These are phyloP conservation scores for Xerocomus brunneocitrinus DNA, from an alignment of 768 basidiomycete genomes.

Conservation along the genomic window DNA sequence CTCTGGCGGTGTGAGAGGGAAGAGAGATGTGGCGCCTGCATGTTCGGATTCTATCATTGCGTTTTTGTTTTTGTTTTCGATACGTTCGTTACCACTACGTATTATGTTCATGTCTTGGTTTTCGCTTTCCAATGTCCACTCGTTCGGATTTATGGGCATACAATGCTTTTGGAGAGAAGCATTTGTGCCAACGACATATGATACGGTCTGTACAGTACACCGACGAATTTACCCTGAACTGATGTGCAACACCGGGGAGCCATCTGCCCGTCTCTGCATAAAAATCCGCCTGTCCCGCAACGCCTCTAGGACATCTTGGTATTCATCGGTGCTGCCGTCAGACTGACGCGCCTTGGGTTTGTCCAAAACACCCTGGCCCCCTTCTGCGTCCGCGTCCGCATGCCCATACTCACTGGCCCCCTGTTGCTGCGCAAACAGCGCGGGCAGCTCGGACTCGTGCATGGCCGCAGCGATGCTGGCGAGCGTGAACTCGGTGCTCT, in stretches of 20 bases:
- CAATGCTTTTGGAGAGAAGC: neutral
- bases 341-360: neutral
- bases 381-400: neutral
- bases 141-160: neutral
- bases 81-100: neutral
- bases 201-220: neutral
- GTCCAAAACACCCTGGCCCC: rapidly evolving
- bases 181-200: neutral
- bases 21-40: neutral
- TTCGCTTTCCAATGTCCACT: neutral
- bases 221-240: slow-evolving; percentile 1
- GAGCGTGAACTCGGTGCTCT: slow-evolving; percentile 23
- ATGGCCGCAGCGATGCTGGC: slow-evolving; percentile 19
- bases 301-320: slow-evolving; percentile 4
- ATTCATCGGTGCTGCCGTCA: neutral
- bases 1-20: slow-evolving; percentile 12
- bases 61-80: neutral
- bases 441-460: slow-evolving; percentile 24
- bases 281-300: slow-evolving; percentile 8
- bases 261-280: slow-evolving; percentile 16
- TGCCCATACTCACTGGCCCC: neutral
- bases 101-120: neutral
- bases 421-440: slow-evolving; percentile 11
- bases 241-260: slow-evolving; percentile 18
- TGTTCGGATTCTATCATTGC: neutral